These are phyloP conservation scores for Pyronema omphalodes DNA, from an alignment of 495 filamentous ascomycete genomes.

Conservation along the genomic window DNA sequence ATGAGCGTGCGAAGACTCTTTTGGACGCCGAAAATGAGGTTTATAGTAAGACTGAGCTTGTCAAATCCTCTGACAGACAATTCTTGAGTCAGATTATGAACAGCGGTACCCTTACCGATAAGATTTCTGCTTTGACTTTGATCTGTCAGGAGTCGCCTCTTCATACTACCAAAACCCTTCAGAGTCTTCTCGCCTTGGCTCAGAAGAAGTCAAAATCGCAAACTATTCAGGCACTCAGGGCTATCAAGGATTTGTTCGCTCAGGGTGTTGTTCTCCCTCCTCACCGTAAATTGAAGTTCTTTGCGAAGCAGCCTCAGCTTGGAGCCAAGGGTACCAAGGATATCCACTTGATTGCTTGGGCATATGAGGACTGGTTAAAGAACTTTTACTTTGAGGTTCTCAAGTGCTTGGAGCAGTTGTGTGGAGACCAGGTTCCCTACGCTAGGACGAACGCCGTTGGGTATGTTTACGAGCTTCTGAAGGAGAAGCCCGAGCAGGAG, in stretches of 20 bases:
- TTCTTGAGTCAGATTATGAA: slow-evolving; percentile 95
- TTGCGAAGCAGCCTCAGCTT: slow-evolving; percentile 63
- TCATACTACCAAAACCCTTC: slow-evolving; percentile 75
- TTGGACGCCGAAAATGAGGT: slow-evolving; percentile 54
- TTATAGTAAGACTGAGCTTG: slow-evolving; percentile 36
- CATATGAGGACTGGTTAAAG: slow-evolving; percentile 89
- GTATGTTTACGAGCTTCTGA: slow-evolving; percentile 75
- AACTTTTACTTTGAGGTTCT: slow-evolving; percentile 76
- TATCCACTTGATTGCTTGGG: slow-evolving; percentile 69
- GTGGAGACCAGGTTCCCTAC: slow-evolving; percentile 82
- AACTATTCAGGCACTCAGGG: slow-evolving; percentile 74
- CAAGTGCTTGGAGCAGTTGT: slow-evolving; percentile 77
- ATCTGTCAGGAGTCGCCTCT: slow-evolving; percentile 89
- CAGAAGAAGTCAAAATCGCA: slow-evolving; percentile 84
- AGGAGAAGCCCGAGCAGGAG: slow-evolving; percentile 94
- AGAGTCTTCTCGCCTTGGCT: slow-evolving; percentile 59
- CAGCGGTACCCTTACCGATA: slow-evolving; percentile 87
- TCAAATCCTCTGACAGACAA: slow-evolving; percentile 58
- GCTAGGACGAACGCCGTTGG: slow-evolving; percentile 68
- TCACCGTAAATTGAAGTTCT: slow-evolving; percentile 60
- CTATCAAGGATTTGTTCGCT: slow-evolving; percentile 82
- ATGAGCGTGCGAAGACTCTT: slow-evolving; percentile 52
- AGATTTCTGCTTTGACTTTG: slow-evolving; percentile 83
- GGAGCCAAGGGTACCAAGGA: slow-evolving; percentile 49
- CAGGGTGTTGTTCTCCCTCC: slow-evolving; percentile 68